phyloP scores from a whole-genome alignment of 306 rosid species.

The Casuarina cunninghamiana region DNA sequence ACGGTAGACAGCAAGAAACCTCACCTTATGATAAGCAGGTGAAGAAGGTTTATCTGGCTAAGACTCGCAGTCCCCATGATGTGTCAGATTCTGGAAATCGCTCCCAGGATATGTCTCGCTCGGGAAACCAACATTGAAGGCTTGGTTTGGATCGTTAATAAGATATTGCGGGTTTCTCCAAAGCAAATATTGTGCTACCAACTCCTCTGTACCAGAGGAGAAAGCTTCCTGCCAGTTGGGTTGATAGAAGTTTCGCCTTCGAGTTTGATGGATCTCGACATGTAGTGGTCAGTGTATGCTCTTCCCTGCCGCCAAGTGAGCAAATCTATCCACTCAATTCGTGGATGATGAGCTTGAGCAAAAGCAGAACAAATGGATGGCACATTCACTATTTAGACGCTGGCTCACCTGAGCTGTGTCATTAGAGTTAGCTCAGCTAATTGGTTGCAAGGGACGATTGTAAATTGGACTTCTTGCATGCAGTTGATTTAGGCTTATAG shows the following conservation, averaged over 20 bases:
- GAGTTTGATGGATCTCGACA: not conserved
- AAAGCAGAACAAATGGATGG: not conserved
- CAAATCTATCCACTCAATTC: not conserved
- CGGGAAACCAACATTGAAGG: constrained; percentile 40
- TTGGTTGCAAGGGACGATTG: not conserved
- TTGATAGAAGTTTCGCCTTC: not conserved
- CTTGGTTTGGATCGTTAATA: constrained; percentile 17
- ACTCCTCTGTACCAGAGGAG: not conserved
- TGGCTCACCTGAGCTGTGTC: not conserved
- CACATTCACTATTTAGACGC: not conserved
- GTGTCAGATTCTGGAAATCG: constrained; percentile 37
- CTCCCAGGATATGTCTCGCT: constrained; percentile 44
- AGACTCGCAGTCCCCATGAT: constrained; percentile 50
- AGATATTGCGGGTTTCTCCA: constrained; percentile 19
- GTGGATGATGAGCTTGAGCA: not conserved
- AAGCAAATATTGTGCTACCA: not conserved
- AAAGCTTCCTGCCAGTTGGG: not conserved
- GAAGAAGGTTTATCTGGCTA: constrained; percentile 69
- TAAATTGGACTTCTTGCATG: not conserved
- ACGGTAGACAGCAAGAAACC: constrained; percentile 55
- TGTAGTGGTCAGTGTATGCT: not conserved
- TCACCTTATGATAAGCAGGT: constrained; percentile 52
- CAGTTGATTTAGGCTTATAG: not conserved
- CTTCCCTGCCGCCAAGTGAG: not conserved
- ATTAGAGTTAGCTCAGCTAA: not conserved